phyloP scores from a whole-genome alignment of 306 rosid species.

The Ziziphus jujuba region DNA sequence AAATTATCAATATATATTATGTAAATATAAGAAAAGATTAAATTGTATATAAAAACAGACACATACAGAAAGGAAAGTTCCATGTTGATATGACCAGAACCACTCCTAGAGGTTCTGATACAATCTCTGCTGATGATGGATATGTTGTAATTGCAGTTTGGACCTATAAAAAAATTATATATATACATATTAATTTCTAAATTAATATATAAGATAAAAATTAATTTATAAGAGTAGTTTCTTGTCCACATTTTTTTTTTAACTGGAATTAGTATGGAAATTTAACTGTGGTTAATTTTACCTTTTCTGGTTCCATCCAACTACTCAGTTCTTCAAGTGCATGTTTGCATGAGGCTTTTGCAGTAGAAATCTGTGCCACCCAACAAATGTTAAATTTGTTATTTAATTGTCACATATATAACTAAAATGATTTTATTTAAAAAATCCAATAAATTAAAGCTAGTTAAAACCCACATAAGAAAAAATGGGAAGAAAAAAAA shows the following conservation, averaged over 20 bases:
- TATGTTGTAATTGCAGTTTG: conserved; percentile 64
- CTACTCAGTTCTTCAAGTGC: conserved; percentile 56
- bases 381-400: no score
- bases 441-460: no score
- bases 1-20: not conserved
- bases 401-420: no score
- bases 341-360: conserved; percentile 55
- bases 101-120: conserved; percentile 86
- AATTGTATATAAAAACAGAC: no score
- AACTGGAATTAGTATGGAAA: no score
- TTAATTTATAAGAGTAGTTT: not conserved
- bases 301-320: conserved; percentile 85
- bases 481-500: not conserved
- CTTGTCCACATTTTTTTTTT: no score
- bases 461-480: not conserved
- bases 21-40: no score
- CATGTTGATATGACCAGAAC: conserved; percentile 89
- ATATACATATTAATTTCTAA: no score
- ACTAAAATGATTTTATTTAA: no score
- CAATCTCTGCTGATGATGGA: conserved; percentile 87
- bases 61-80: conserved; percentile 86
- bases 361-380: conserved; percentile 64
- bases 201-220: no score
- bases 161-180: conserved; percentile 27
- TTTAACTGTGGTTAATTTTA: conserved; percentile 3